Evolutionary conservation across 129 eudicot species (phyloP).

Genomic region (Mikania micrantha): DNA sequence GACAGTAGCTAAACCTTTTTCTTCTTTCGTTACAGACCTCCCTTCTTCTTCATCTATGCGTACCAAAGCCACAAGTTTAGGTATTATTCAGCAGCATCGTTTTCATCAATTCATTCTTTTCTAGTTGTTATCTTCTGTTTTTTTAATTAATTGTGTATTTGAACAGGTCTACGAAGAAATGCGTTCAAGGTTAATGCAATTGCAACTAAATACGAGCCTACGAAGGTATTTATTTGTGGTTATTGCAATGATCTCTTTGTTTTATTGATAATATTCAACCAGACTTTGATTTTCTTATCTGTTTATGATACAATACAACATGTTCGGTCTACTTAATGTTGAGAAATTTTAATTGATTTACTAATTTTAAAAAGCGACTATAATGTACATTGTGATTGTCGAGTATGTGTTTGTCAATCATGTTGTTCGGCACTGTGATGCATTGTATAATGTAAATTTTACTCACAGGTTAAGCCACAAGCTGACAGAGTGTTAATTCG

Average conservation of each 20-base stretch:
- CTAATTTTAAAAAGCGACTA: too few relatives aligned
- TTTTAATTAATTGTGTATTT: not conserved
- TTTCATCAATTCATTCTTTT: not conserved
- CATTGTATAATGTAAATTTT: conserved; percentile 4
- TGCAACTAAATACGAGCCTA: conserved; percentile 60
- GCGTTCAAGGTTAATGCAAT: conserved; percentile 62
- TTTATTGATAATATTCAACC: not conserved
- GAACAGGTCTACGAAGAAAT: conserved; percentile 37
- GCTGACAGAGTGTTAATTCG: conserved; percentile 89
- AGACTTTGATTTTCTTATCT: not conserved
- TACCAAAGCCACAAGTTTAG: conserved; percentile 14
- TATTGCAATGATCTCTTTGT: not conserved
- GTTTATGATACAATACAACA: not conserved
- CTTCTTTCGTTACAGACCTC: conserved; percentile 32
- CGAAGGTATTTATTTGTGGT: conserved; percentile 46
- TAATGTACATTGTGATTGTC: not conserved
- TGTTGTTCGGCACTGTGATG: conserved; percentile 18
- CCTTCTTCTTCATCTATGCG: conserved; percentile 28
- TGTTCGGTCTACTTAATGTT: not conserved
- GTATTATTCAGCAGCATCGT: conserved; percentile 8
- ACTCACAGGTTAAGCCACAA: conserved; percentile 73
- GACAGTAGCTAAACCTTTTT: conserved; percentile 45
- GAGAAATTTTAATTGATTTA: not conserved
- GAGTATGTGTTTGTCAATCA: conserved; percentile 1
- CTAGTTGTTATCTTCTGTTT: not conserved